Evolutionary conservation across 1,139 yeast species (phyloP).

Genomic region (Sugiyamaella novakii): DNA sequence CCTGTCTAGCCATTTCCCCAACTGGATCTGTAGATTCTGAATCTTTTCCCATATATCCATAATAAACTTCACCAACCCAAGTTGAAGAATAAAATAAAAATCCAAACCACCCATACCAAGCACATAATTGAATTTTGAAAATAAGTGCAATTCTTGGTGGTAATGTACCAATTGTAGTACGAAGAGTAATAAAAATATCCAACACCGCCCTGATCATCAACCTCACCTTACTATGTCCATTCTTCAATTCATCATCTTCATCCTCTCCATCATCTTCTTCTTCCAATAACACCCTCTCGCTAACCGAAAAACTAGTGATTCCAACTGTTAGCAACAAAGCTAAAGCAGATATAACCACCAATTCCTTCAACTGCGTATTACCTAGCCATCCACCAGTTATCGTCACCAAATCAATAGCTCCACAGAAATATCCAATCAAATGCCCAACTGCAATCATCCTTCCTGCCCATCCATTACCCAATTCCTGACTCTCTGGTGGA

Average conservation of each 20-base stretch:
- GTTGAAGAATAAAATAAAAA: conserved; percentile 45
- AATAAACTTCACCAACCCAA: conserved; percentile 47
- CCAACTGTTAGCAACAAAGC: conserved; percentile 46
- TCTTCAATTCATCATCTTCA: not conserved
- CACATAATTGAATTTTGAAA: conserved; percentile 41
- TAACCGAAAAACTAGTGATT: conserved; percentile 45
- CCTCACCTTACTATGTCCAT: not conserved
- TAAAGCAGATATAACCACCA: conserved; percentile 50
- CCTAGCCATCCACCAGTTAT: conserved; percentile 46
- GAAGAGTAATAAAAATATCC: conserved; percentile 28
- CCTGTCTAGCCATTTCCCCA: conserved; percentile 45
- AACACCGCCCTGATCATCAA: conserved; percentile 15
- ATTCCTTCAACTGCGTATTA: conserved; percentile 53
- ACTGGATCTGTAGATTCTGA: conserved; percentile 31
- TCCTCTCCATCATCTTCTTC: conserved; percentile 1
- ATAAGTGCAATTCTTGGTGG: conserved; percentile 37
- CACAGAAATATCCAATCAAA: conserved; percentile 54
- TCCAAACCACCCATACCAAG: conserved; percentile 47
- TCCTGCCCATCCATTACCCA: conserved; percentile 75
- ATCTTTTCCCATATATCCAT: conserved; percentile 25
- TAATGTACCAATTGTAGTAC: conserved; percentile 28
- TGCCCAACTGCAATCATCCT: conserved; percentile 64
- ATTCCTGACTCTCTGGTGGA: conserved; percentile 55
- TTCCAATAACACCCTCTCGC: conserved; percentile 31
- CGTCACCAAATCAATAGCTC: conserved; percentile 47